Evolutionary conservation across 176 grass and related monocot species (phyloP).

Genomic region (Otatea glauca): DNA sequence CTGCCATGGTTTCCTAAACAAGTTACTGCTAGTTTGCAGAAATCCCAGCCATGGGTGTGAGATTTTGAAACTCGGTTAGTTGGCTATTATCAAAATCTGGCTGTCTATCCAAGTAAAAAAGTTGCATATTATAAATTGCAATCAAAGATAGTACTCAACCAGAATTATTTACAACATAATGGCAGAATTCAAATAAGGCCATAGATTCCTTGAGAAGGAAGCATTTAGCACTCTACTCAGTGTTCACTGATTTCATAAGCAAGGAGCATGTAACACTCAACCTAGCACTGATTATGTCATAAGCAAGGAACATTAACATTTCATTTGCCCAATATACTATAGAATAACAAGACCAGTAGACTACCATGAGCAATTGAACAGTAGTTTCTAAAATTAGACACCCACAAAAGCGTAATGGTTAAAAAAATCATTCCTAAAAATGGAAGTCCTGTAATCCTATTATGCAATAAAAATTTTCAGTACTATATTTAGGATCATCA

Average conservation of each 20-base stretch:
- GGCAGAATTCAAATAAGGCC: background rate
- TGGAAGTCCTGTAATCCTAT: background rate
- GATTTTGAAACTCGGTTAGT: background rate
- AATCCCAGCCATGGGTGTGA: background rate
- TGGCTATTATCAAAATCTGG: conserved; percentile 1
- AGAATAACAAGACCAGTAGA: conserved; percentile 15
- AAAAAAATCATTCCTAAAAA: background rate
- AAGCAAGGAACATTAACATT: conserved; percentile 44
- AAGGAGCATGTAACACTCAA: conserved; percentile 37
- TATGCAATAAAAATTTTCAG: background rate
- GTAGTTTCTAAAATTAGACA: conserved; percentile 14
- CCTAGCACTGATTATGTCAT: conserved; percentile 34
- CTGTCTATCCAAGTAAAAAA: conserved; percentile 17
- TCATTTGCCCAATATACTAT: conserved; percentile 31
- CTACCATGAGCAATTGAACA: background rate
- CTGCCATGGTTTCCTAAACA: background rate
- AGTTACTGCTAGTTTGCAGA: background rate
- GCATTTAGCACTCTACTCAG: background rate
- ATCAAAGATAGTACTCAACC: background rate
- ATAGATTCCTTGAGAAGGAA: conserved; percentile 15
- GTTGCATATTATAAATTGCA: conserved; percentile 11
- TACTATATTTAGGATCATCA: background rate
- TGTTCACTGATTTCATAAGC: conserved; percentile 26
- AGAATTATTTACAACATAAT: background rate
- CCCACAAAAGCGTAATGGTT: background rate